Conservation (phyloP, 805 yeast species). For the Clavispora fructus region DNA sequence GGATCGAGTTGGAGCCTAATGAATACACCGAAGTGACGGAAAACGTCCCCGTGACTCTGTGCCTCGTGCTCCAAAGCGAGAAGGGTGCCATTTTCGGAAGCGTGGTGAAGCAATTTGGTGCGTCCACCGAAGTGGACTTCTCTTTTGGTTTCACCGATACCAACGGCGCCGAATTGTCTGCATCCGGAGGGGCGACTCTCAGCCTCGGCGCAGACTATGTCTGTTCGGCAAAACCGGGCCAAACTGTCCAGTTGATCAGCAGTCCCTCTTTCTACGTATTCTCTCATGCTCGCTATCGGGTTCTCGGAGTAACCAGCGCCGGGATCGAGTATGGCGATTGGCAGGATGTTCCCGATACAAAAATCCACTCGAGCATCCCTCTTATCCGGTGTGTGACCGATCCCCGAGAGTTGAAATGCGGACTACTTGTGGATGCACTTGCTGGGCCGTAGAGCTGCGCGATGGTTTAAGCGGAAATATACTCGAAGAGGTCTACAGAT, state of each 20-base stretch:
- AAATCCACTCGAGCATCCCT: constrained; percentile 9
- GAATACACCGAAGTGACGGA: neutral
- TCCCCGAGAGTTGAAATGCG: constrained; percentile 10
- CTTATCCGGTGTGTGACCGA: constrained; percentile 17
- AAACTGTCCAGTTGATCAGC: constrained; percentile 18
- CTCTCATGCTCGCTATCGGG: constrained; percentile 8
- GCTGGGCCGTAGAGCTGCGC: no score
- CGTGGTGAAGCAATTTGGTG: constrained; percentile 1
- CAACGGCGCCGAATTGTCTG: neutral
- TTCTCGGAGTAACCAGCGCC: constrained; percentile 3
- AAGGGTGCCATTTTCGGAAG: constrained; percentile 17
- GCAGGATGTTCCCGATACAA: constrained; percentile 1
- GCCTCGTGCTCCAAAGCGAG: constrained; percentile 13
- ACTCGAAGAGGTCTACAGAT: no score
- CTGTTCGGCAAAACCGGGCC: constrained; percentile 15
- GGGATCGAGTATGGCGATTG: constrained; percentile 5
- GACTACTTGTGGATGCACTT: neutral
- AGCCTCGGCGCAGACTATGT: constrained; percentile 10
- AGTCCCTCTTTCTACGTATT: constrained; percentile 13
- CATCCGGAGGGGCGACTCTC: neutral
- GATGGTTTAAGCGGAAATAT: no score
- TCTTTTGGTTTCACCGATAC: neutral
- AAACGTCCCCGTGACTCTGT: constrained; percentile 14
- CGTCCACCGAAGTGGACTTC: neutral
- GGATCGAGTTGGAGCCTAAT: neutral